These are phyloP conservation scores for Lachancea waltii DNA, from an alignment of 805 yeast genomes.

Conservation along the genomic window DNA sequence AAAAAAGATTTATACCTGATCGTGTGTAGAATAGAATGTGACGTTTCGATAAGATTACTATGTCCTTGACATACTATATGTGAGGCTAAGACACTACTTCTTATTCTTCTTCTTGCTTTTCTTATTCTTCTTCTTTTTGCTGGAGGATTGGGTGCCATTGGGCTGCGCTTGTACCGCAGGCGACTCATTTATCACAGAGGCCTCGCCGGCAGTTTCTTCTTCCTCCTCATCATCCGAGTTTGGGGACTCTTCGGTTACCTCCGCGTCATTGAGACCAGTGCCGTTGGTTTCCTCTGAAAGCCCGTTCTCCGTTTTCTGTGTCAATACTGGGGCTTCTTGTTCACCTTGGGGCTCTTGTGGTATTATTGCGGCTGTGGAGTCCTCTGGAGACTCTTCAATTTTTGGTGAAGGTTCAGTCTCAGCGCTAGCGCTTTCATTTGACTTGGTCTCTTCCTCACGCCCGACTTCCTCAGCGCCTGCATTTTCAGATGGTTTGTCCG, in stretches of 20 bases:
- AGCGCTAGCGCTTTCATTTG: too few relatives aligned
- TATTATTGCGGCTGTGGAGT: too few relatives aligned
- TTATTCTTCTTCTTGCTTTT: slow-evolving; percentile 27
- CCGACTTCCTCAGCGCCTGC: too few relatives aligned
- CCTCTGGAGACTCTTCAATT: too few relatives aligned
- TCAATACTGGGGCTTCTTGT: too few relatives aligned
- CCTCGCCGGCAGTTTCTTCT: slow-evolving; percentile 10
- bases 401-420: too few relatives aligned
- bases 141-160: slow-evolving; percentile 10
- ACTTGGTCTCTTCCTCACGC: too few relatives aligned
- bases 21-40: background rate
- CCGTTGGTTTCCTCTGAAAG: background rate
- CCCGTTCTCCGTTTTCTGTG: too few relatives aligned
- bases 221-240: slow-evolving; percentile 2
- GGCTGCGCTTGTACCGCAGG: too few relatives aligned
- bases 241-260: background rate
- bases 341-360: too few relatives aligned
- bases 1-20: background rate
- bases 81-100: slow-evolving; percentile 6
- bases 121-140: slow-evolving; percentile 23
- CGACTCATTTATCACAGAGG: background rate
- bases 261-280: background rate
- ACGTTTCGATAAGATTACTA: background rate
- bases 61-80: too few relatives aligned
- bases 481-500: too few relatives aligned